Conservation (phyloP, 148 eudicot genomes). For the Tetragonia tetragonoides region DNA sequence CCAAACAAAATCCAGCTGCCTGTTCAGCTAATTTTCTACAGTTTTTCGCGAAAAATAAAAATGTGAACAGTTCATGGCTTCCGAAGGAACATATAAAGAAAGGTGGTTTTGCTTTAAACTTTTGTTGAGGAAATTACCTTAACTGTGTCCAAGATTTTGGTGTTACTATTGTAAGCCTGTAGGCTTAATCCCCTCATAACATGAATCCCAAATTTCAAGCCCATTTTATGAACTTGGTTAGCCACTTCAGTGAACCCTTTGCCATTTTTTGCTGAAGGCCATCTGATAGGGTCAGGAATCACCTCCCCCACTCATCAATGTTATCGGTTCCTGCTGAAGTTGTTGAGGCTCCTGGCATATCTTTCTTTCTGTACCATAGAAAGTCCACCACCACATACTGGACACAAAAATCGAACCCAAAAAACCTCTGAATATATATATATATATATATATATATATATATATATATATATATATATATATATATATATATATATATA, state of each 20-base stretch:
- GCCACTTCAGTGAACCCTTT: conserved; percentile 5
- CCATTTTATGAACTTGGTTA: conserved; percentile 10
- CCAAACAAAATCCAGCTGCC: too few species aligned
- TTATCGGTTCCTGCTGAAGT: neutral
- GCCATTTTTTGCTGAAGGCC: neutral
- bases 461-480: too few species aligned
- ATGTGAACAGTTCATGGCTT: too few species aligned
- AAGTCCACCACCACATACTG: conserved; percentile 16
- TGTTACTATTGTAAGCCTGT: neutral
- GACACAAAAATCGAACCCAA: neutral
- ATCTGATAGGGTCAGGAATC: conserved; percentile 8
- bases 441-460: too few species aligned
- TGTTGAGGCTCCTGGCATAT: conserved; percentile 11
- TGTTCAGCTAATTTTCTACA: too few species aligned
- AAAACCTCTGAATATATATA: too few species aligned
- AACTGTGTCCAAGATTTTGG: neutral
- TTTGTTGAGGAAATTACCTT: neutral
- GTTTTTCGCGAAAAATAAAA: too few species aligned
- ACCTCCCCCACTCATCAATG: conserved; percentile 9
- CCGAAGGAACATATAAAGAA: too few species aligned
- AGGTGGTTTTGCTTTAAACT: too few species aligned
- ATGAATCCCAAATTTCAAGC: conserved; percentile 15
- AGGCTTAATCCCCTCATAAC: conserved; percentile 11
- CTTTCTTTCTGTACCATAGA: conserved; percentile 11
- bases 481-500: too few species aligned